Evolutionary conservation across 495 filamentous ascomycete genomes (phyloP).

Genomic region (Podospora fimiseda): DNA sequence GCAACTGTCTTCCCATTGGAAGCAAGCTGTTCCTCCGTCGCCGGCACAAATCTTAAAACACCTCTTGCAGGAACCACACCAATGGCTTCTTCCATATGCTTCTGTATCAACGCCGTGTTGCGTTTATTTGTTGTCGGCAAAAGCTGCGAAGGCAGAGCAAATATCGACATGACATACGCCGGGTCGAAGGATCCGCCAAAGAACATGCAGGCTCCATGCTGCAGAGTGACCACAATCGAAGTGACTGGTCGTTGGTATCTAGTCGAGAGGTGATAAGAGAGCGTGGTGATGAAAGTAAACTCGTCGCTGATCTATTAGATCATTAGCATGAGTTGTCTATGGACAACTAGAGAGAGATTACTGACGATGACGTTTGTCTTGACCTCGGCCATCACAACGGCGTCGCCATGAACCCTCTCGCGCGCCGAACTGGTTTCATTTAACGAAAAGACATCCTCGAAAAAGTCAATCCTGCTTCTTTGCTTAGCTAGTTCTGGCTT

Average conservation of each 20-base stretch:
- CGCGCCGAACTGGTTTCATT: conserved; percentile 38
- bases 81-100: conserved; percentile 59
- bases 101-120: conserved; percentile 68
- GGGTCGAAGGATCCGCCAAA: conserved; percentile 70
- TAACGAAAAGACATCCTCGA: conserved; percentile 42
- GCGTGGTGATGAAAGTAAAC: conserved; percentile 60
- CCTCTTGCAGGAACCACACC: conserved; percentile 59
- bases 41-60: conserved; percentile 61
- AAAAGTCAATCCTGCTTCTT: conserved; percentile 37
- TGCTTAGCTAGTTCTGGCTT: conserved; percentile 33
- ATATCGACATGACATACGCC: conserved; percentile 74
- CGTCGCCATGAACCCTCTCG: conserved; percentile 56
- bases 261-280: conserved; percentile 62
- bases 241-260: conserved; percentile 67
- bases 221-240: conserved; percentile 63
- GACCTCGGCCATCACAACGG: conserved; percentile 71
- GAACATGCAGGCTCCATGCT: conserved; percentile 68
- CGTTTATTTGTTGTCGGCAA: conserved; percentile 75
- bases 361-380: conserved; percentile 78
- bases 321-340: not conserved
- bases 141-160: conserved; percentile 59
- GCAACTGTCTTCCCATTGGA: conserved; percentile 61
- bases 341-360: too few species aligned
- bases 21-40: conserved; percentile 64
- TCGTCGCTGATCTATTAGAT: conserved; percentile 54